Evolutionary conservation across 2,329 filamentous ascomycete genomes (phyloP).

Genomic region (Cladosporium sp.): DNA sequence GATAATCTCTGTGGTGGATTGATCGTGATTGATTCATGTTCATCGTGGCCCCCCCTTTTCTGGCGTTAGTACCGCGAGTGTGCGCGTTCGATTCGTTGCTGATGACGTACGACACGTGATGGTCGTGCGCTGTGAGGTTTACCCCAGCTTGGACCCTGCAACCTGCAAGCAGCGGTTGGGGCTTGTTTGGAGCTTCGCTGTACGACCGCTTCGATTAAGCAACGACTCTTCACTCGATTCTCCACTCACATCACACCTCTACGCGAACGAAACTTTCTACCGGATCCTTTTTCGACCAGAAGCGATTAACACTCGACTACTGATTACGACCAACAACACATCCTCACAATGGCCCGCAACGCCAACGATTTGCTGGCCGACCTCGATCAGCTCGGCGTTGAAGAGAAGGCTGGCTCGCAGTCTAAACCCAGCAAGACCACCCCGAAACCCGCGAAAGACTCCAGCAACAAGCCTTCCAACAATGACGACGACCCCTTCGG

Average conservation of each 20-base stretch:
- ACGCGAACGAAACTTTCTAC: background rate
- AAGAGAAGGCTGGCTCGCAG: conserved; percentile 31
- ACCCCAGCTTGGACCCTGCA: background rate
- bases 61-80: no score
- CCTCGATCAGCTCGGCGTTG: conserved; percentile 39
- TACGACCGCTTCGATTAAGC: no score
- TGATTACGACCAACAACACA: background rate
- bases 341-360: conserved; percentile 17
- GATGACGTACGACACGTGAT: conserved; percentile 2
- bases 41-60: no score
- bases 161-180: no score
- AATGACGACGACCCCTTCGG: conserved; percentile 55
- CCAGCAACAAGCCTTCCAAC: conserved; percentile 29
- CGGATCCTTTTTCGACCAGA: background rate
- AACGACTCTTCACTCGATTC: no score
- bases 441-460: conserved; percentile 40
- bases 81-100: no score
- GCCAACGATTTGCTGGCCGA: conserved; percentile 38
- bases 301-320: background rate
- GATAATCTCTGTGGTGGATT: no score
- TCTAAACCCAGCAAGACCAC: conserved; percentile 42
- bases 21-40: no score
- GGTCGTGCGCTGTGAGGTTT: background rate
- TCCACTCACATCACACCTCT: no score
- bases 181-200: no score